A percentile compares a stretch with the other conserved stretches of the same genome.
Conservation (phyloP, 176 grass and related monocot species). For the Rhipidocladum racemiflorum region DNA sequence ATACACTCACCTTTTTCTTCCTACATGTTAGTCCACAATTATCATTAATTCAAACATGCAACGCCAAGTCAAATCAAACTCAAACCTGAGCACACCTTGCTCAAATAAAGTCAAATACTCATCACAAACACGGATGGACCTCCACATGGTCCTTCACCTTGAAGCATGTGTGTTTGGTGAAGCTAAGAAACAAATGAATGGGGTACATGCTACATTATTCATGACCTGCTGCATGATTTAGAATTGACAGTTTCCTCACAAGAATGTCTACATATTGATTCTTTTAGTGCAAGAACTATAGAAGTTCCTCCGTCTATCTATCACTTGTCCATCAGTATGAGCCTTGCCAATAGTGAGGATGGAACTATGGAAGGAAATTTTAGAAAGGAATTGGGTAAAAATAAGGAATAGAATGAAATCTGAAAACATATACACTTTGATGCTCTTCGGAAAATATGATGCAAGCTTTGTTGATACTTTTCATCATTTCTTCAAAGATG, state of each 20-base stretch:
- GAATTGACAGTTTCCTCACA: neutral
- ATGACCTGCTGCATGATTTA: slow-evolving; percentile 22
- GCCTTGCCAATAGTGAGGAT: neutral
- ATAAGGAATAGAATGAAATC: neutral
- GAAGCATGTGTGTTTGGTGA: no score
- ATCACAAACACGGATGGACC: no score
- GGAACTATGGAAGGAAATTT: neutral
- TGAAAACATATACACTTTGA: slow-evolving; percentile 18
- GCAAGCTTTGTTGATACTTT: neutral
- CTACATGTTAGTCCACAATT: no score
- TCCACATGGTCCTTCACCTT: no score
- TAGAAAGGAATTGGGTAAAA: neutral
- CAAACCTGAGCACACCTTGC: no score
- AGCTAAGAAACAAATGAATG: neutral
- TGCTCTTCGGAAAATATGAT: slow-evolving; percentile 8
- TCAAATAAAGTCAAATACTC: no score
- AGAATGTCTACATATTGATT: slow-evolving; percentile 14
- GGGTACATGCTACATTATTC: neutral
- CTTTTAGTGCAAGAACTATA: neutral
- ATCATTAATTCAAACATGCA: no score
- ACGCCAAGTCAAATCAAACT: no score
- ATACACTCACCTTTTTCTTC: no score
- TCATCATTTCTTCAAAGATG: neutral
- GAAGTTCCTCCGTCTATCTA: neutral
- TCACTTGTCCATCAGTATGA: neutral